phyloP scores from a whole-genome alignment of 768 basidiomycete species.

The Lactifluus subvellereus region DNA sequence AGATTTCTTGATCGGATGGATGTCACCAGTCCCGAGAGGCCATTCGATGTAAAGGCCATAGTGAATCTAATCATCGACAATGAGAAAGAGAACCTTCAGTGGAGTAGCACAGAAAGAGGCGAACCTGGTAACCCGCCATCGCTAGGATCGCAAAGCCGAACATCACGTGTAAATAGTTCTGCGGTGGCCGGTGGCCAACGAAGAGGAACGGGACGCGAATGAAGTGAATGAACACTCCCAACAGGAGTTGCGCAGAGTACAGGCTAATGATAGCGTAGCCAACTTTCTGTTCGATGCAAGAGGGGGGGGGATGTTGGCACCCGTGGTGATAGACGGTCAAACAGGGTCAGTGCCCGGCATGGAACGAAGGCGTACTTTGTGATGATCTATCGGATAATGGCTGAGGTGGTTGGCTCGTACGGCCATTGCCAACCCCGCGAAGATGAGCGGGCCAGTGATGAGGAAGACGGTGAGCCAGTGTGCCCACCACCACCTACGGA shows the following conservation, averaged over 20 bases:
- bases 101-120: conserved; percentile 4
- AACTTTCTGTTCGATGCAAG: conserved; percentile 36
- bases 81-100: background rate
- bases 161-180: conserved; percentile 39
- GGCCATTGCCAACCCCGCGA: conserved; percentile 44
- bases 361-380: conserved; percentile 27
- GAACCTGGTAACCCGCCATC: conserved; percentile 44
- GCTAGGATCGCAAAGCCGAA: conserved; percentile 51
- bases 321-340: background rate
- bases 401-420: background rate
- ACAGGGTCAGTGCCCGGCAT: background rate
- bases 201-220: conserved; percentile 40
- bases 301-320: background rate
- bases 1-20: conserved; percentile 6
- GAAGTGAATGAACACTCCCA: conserved; percentile 50
- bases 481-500: conserved; percentile 16
- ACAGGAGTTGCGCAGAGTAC: conserved; percentile 44
- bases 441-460: conserved; percentile 49
- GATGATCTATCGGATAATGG: conserved; percentile 34
- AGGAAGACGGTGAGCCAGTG: conserved; percentile 8
- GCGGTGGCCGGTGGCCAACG: conserved; percentile 33
- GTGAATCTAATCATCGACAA: conserved; percentile 1
- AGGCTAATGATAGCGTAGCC: conserved; percentile 50
- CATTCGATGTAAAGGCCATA: conserved; percentile 21
- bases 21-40: conserved; percentile 16